These are phyloP conservation scores for Aureobasidium sp. DNA, from an alignment of 2,329 filamentous ascomycete species.

Conservation along the genomic window DNA sequence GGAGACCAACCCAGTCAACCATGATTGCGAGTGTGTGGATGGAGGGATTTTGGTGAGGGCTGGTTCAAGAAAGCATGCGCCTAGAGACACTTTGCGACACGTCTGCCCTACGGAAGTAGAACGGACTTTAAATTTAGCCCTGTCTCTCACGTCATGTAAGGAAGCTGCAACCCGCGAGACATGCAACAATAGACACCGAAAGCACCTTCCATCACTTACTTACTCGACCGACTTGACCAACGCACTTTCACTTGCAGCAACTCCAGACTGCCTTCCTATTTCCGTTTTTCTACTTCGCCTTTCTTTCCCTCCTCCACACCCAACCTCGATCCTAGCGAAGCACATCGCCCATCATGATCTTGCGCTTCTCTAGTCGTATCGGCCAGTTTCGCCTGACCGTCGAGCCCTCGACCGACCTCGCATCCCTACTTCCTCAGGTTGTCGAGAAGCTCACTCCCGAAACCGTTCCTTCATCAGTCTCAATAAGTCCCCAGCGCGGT, in stretches of 20 bases:
- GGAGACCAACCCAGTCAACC: slow-evolving; percentile 75
- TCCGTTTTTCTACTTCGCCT: not conserved
- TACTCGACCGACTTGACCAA: not conserved
- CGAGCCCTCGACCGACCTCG: slow-evolving; percentile 66
- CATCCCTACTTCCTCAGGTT: slow-evolving; percentile 48
- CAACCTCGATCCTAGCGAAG: not conserved
- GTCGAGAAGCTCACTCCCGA: slow-evolving; percentile 54
- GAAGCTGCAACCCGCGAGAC: slow-evolving; percentile 1
- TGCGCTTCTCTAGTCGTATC: slow-evolving; percentile 84
- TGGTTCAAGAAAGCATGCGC: not conserved
- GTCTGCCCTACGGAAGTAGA: not conserved
- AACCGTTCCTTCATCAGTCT: slow-evolving; percentile 48
- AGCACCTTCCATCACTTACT: slow-evolving; percentile 4
- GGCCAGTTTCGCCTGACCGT: slow-evolving; percentile 84
- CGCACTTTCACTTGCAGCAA: not conserved
- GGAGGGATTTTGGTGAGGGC: not conserved
- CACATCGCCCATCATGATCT: slow-evolving; percentile 54
- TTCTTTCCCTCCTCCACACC: not conserved
- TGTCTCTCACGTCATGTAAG: slow-evolving; percentile 5
- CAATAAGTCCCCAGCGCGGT: slow-evolving; percentile 54
- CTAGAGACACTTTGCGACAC: not conserved
- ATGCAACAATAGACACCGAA: not conserved
- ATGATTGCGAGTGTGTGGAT: slow-evolving; percentile 33
- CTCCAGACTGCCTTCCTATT: not conserved
- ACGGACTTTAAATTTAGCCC: not conserved